These are phyloP conservation scores for Aspergillus aculeatinus DNA, from an alignment of 2,329 filamentous ascomycete species.

Conservation along the genomic window DNA sequence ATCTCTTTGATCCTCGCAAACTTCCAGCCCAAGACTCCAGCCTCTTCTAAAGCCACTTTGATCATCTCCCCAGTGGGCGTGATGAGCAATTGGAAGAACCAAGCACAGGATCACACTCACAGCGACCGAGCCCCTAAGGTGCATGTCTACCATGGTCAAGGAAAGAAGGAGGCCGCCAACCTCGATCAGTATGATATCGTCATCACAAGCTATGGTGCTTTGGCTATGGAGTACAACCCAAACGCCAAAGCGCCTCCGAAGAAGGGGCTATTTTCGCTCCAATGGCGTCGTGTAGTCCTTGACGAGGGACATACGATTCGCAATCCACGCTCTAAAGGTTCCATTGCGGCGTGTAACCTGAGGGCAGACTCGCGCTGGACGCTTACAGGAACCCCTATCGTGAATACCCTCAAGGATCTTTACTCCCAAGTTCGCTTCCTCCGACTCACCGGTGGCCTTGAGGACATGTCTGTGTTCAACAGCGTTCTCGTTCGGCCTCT, in stretches of 20 bases:
- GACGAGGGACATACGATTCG: conserved; percentile 83
- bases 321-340: conserved; percentile 71
- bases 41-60: conserved; percentile 63
- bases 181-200: conserved; percentile 71
- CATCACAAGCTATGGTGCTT: conserved; percentile 79
- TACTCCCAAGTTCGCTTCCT: conserved; percentile 79
- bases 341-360: conserved; percentile 66
- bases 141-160: conserved; percentile 70
- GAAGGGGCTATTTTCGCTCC: conserved; percentile 60
- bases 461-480: conserved; percentile 72
- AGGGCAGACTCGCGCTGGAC: conserved; percentile 74
- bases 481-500: conserved; percentile 68
- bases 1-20: conserved; percentile 74
- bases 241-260: conserved; percentile 46
- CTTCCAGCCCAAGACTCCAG: conserved; percentile 40
- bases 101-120: conserved; percentile 71
- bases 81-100: conserved; percentile 86
- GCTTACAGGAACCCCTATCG: conserved; percentile 76
- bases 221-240: conserved; percentile 64
- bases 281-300: conserved; percentile 77
- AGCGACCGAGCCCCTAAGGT: conserved; percentile 63
- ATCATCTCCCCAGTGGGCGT: conserved; percentile 81
- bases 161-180: conserved; percentile 58
- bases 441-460: conserved; percentile 70
- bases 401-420: conserved; percentile 79